Conservation (phyloP, 345 rosid genomes). For the Noccaea bulbosa region DNA sequence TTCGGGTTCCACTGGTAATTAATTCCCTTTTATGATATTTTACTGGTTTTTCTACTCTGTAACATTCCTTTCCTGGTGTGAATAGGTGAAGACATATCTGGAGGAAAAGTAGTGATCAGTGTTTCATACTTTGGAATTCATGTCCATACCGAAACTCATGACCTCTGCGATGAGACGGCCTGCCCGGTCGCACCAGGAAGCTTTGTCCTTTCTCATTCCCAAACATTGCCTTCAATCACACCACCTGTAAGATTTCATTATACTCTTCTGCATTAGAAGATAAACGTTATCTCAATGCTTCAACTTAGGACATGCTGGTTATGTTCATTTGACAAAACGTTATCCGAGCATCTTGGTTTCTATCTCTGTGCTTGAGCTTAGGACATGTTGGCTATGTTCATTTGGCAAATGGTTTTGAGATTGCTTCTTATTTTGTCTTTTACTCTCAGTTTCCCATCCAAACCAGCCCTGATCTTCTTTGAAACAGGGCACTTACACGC, state of each 20-base stretch:
- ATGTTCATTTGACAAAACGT: background rate
- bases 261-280: background rate
- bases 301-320: background rate
- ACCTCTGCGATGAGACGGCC: constrained; percentile 60
- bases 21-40: background rate
- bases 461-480: constrained; percentile 3
- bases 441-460: background rate
- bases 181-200: constrained; percentile 59
- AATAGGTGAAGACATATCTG: constrained; percentile 54
- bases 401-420: too few species aligned
- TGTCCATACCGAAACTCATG: constrained; percentile 59
- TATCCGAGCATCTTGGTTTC: too few species aligned
- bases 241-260: constrained; percentile 57
- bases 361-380: too few species aligned
- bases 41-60: background rate
- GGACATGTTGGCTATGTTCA: background rate
- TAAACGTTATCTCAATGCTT: too few species aligned
- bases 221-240: constrained; percentile 58
- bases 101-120: constrained; percentile 56
- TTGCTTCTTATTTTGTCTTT: background rate
- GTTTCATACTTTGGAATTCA: constrained; percentile 56
- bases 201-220: constrained; percentile 70
- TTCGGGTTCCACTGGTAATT: constrained; percentile 60
- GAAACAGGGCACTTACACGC: constrained; percentile 64
- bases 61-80: constrained; percentile 1